Base-by-base conservation (phyloP, 2,329 filamentous ascomycete species). In the Cephalotrichum gorgonifer region DNA sequence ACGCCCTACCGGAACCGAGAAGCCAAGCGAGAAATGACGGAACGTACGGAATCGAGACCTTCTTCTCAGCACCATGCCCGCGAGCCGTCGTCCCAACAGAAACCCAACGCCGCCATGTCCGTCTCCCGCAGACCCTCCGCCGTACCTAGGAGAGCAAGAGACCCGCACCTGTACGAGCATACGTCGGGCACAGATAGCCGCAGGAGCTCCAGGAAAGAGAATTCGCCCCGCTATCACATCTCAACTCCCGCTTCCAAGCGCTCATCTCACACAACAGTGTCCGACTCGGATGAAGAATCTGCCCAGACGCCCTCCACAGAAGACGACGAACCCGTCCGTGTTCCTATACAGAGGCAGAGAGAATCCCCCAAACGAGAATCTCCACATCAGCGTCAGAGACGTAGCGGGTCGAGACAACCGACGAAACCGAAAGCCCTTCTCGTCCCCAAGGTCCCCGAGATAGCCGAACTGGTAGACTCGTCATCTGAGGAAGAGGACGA, bases 211-310 rank as follows among this genome's bases (percentile, higher is more conserved):
- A 57, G 58, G 31, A 53, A 59, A 48, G 59, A 58, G 52, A 44
- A 52, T 44, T 67, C 67, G 26, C 61, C 61, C 26, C 63, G 60
- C 50, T 57, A 57, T 47, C 61, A 65, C 52, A 64, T 63, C 33
- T 70, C 68, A 4, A 66, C 64, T 23, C 64, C 62, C 6, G 56
- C 59, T 22, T 66, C 68, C 38, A 59, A 58, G 48, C 57, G 59
- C 35, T 66, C 62, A 25, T 66, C 58, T 47, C 60, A 58, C 42
- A 64, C 58, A 44, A 67, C 66, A 3, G 57, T 63, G 7, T 62
- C 58, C 46, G 68, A 65, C 25, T 66, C 67, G 6, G 69, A 67
- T 20, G 60, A 60, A 35, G 66, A 66, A 14, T 66, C 65, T n/a
- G 64, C 62, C n/a, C 58, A 58, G 4, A 64, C 62, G 38, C 54